These are phyloP conservation scores for Melampsora occidentalis DNA, from an alignment of 1,284 basidiomycete species.

Conservation along the genomic window DNA sequence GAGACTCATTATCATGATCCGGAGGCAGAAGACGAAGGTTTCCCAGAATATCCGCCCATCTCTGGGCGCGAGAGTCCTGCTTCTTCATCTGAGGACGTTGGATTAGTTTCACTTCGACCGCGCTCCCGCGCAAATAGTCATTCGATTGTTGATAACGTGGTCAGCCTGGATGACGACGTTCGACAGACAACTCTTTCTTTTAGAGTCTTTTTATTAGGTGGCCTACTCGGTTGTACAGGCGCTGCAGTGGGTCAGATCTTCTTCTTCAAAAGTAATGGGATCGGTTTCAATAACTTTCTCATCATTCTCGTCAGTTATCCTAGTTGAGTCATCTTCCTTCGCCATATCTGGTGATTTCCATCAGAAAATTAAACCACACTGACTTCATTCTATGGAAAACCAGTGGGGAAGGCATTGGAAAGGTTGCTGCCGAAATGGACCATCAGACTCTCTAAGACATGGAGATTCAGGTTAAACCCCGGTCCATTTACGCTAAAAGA, in stretches of 20 bases:
- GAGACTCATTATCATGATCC: too few species aligned
- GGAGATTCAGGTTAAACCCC: constrained; percentile 57
- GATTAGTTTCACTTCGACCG: constrained; percentile 13
- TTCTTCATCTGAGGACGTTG: too few species aligned
- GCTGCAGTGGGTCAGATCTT: constrained; percentile 57
- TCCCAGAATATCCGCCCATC: too few species aligned
- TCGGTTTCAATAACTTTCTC: constrained; percentile 17
- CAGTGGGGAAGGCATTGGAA: constrained; percentile 55
- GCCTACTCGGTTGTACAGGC: constrained; percentile 59
- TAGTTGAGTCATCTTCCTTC: constrained; percentile 12
- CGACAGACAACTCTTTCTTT: constrained; percentile 56
- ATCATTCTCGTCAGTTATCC: constrained; percentile 23
- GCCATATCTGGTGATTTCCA: too few species aligned
- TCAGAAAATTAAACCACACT: constrained; percentile 42
- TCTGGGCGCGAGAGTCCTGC: too few species aligned
- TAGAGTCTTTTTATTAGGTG: constrained; percentile 59
- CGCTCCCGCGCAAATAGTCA: background rate
- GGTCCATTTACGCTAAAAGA: constrained; percentile 58
- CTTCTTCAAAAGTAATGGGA: constrained; percentile 35
- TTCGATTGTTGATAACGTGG: constrained; percentile 31
- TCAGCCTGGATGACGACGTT: constrained; percentile 32
- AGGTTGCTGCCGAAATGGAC: constrained; percentile 52
- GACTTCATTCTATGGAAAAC: constrained; percentile 56
- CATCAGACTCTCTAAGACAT: constrained; percentile 49
- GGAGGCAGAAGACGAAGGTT: too few species aligned